These are phyloP conservation scores for Aegilops bicornis DNA, from an alignment of 176 grass and related monocot genomes.

Conservation along the genomic window DNA sequence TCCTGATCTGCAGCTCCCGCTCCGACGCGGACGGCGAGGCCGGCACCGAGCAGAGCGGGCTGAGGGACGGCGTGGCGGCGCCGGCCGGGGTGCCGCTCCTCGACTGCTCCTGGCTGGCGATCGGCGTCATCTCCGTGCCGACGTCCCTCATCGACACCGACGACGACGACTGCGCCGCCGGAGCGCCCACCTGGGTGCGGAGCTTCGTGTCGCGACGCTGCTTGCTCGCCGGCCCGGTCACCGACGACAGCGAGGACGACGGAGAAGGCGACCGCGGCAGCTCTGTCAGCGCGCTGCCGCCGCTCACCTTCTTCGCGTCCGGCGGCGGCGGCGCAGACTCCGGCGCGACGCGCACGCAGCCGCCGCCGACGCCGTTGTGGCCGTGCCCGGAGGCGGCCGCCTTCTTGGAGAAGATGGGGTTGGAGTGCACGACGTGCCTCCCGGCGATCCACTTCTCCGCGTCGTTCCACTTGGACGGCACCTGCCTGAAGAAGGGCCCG, in stretches of 20 bases:
- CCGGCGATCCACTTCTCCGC: slow-evolving; percentile 93
- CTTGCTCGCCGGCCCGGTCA: slow-evolving; percentile 13
- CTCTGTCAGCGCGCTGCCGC: slow-evolving; percentile 24
- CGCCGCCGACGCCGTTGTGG: neutral
- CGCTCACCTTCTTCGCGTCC: neutral
- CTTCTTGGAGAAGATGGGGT: slow-evolving; percentile 72
- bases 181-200: neutral
- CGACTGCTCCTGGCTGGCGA: slow-evolving; percentile 85
- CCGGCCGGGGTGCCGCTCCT: slow-evolving; percentile 73
- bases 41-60: slow-evolving; percentile 77
- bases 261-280: slow-evolving; percentile 13
- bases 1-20: slow-evolving; percentile 69
- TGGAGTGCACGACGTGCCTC: slow-evolving; percentile 73
- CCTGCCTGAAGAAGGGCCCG: slow-evolving; percentile 56
- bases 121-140: slow-evolving; percentile 93
- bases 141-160: slow-evolving; percentile 87
- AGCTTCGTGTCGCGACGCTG: slow-evolving; percentile 35
- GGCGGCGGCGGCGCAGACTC: slow-evolving; percentile 16
- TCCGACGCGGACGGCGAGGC: slow-evolving; percentile 55
- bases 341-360: slow-evolving; percentile 37
- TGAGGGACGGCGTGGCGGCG: slow-evolving; percentile 61
- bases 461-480: slow-evolving; percentile 99
- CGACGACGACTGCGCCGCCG: slow-evolving; percentile 24
- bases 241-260: slow-evolving; percentile 28
- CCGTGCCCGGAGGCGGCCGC: neutral